Conservation (phyloP, 2,329 filamentous ascomycete species). For the Fusarium verticillioides region DNA sequence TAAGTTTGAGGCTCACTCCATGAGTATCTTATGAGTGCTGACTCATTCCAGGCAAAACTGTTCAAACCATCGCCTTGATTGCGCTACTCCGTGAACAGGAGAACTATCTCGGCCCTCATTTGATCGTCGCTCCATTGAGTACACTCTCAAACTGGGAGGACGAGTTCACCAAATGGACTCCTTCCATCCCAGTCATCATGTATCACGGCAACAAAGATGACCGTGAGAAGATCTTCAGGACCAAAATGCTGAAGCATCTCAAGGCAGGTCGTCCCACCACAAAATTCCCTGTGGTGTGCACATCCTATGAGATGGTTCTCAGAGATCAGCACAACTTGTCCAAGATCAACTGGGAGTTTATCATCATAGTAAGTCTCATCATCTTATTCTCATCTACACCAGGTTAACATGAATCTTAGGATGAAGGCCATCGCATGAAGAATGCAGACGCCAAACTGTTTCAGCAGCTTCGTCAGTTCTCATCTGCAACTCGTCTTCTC, state of each 20-base stretch:
- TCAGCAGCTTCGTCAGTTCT: constrained; percentile 86
- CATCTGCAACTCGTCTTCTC: constrained; percentile 87
- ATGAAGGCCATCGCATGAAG: constrained; percentile 97
- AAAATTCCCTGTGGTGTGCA: constrained; percentile 91
- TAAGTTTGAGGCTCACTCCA: constrained; percentile 43
- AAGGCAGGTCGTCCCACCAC: constrained; percentile 66
- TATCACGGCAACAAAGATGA: constrained; percentile 89
- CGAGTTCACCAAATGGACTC: constrained; percentile 92
- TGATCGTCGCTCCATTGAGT: constrained; percentile 90
- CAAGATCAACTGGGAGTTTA: constrained; percentile 94
- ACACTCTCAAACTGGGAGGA: constrained; percentile 96
- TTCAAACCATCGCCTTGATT: constrained; percentile 89
- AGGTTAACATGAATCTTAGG: constrained; percentile 58
- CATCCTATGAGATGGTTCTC: constrained; percentile 96
- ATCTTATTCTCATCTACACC: rapidly evolving
- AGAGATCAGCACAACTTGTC: constrained; percentile 84
- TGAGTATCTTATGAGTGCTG: background rate
- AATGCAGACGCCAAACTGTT: constrained; percentile 95
- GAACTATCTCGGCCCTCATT: constrained; percentile 83
- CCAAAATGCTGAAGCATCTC: constrained; percentile 76
- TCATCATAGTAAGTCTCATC: constrained; percentile 78
- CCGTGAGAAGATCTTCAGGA: constrained; percentile 78
- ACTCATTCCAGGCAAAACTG: constrained; percentile 75
- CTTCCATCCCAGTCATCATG: constrained; percentile 85
- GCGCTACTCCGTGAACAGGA: constrained; percentile 90